Evolutionary conservation across 139 green algal genomes (phyloP).

Genomic region (Micractinium conductrix): DNA sequence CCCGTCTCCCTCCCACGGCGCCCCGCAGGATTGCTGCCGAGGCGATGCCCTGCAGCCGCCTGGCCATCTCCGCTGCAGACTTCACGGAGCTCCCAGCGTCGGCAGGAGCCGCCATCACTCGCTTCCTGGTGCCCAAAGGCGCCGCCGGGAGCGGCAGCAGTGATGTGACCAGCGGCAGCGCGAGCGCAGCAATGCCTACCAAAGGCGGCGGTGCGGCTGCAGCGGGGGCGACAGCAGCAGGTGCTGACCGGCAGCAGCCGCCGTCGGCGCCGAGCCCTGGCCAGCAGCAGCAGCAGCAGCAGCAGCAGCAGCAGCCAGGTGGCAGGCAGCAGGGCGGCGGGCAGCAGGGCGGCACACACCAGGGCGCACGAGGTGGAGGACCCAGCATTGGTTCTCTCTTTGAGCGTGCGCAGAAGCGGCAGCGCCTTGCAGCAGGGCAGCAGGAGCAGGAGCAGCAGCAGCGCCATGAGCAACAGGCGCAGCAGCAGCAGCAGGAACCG

Average conservation of each 20-base stretch:
- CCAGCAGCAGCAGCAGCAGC: slow-evolving; percentile 4
- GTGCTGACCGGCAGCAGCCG: too few relatives aligned
- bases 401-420: slow-evolving; percentile 20
- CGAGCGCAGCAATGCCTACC: too few relatives aligned
- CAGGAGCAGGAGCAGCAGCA: neutral
- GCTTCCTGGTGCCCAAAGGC: slow-evolving; percentile 44
- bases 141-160: neutral
- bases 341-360: neutral
- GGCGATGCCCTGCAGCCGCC: slow-evolving; percentile 66
- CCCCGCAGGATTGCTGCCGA: slow-evolving; percentile 45
- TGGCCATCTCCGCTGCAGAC: slow-evolving; percentile 69
- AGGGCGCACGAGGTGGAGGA: too few relatives aligned
- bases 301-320: neutral
- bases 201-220: neutral
- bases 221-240: neutral
- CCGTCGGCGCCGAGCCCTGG: neutral
- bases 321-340: neutral
- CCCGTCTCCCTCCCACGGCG: neutral
- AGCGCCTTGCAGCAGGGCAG: slow-evolving; percentile 18
- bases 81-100: slow-evolving; percentile 48
- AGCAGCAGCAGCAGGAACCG: neutral
- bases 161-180: neutral
- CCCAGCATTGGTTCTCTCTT: slow-evolving; percentile 16
- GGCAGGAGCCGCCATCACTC: slow-evolving; percentile 37
- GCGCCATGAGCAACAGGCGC: neutral